Conservation (phyloP, 164 flowering plant genomes). For the Piper betle region DNA sequence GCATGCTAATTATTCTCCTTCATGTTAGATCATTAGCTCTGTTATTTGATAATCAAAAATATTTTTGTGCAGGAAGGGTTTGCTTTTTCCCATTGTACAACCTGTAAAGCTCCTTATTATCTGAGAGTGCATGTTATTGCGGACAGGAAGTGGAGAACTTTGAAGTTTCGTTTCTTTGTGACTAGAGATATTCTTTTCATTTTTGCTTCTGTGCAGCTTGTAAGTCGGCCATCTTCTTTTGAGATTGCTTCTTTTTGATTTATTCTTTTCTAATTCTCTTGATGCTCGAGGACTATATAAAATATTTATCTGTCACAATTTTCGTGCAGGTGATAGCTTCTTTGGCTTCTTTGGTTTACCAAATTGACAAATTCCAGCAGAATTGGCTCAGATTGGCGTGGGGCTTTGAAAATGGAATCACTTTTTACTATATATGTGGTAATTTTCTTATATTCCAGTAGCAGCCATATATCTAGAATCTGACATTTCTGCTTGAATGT, state of each 20-base stretch:
- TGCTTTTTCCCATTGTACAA: constrained; percentile 99
- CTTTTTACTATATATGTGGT: constrained; percentile 95
- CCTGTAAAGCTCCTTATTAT: constrained; percentile 93
- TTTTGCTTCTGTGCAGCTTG: constrained; percentile 86
- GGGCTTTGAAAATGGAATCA: constrained; percentile 61
- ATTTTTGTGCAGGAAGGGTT: constrained; percentile 80
- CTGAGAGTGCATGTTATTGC: constrained; percentile 83
- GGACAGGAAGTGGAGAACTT: constrained; percentile 90
- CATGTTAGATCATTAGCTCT: neutral
- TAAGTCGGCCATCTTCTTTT: constrained; percentile 23
- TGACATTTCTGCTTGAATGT: too few relatives aligned
- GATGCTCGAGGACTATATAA: neutral
- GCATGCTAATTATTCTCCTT: neutral
- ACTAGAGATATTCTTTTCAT: constrained; percentile 89
- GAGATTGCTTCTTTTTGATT: neutral
- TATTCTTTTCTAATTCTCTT: neutral
- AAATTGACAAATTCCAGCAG: constrained; percentile 55
- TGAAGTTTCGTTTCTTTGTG: constrained; percentile 97
- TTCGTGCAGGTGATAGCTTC: constrained; percentile 64
- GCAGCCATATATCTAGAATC: neutral
- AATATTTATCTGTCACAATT: too few relatives aligned
- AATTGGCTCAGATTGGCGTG: constrained; percentile 75
- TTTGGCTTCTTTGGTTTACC: constrained; percentile 59
- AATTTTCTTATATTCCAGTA: constrained; percentile 9
- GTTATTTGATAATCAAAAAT: neutral